Conservation (phyloP, 2,329 filamentous ascomycete genomes). For the Fusarium transvaalense region DNA sequence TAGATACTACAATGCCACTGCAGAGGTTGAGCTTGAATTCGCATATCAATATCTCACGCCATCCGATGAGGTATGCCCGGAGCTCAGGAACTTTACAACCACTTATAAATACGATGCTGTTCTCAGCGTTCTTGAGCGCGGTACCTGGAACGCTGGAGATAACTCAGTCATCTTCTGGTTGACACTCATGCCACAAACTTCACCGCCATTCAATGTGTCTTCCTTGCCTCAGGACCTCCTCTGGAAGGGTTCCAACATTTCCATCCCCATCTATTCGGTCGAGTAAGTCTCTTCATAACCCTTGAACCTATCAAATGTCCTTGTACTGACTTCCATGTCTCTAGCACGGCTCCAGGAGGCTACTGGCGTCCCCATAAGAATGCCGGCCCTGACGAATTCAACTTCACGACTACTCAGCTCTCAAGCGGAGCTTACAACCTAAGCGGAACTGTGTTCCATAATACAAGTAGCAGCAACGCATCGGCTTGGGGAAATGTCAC, state of each 20-base stretch:
- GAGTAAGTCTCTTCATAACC: neutral
- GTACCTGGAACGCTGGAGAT: slow-evolving; percentile 3
- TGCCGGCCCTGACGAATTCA: neutral
- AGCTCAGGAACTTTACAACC: neutral
- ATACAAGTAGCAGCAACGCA: accelerated
- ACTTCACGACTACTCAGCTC: neutral
- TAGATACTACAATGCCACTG: slow-evolving; percentile 20
- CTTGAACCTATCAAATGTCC: too few species aligned
- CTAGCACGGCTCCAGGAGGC: neutral
- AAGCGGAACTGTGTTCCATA: accelerated
- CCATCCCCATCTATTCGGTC: neutral
- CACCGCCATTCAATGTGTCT: neutral
- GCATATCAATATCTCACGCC: neutral
- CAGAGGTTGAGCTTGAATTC: neutral
- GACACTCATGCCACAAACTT: neutral
- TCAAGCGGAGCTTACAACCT: neutral
- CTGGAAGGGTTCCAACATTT: accelerated
- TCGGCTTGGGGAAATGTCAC: neutral
- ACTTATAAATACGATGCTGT: neutral
- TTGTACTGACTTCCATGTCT: neutral
- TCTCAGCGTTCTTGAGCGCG: slow-evolving; percentile 5
- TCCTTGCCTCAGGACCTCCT: neutral
- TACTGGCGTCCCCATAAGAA: neutral
- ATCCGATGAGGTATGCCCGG: neutral
- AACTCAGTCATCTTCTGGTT: slow-evolving; percentile 18